Percentiles rank a stretch among this genome's conserved stretches.
Conservation (phyloP, 495 filamentous ascomycete species). For the Margaritispora aquatica region DNA sequence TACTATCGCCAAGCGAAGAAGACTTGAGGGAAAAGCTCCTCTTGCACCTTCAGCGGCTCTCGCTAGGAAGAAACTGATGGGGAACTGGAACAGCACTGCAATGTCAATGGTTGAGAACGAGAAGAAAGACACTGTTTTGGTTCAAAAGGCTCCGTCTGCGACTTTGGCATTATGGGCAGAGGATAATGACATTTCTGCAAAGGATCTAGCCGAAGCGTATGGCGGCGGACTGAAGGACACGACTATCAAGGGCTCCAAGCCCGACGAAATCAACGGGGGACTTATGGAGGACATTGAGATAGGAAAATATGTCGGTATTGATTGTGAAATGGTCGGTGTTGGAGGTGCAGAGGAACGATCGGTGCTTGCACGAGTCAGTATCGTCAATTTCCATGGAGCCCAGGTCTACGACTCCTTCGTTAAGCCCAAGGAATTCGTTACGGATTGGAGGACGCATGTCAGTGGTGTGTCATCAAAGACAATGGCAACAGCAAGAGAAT, state of each 20-base stretch:
- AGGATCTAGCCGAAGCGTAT: slow-evolving; percentile 57
- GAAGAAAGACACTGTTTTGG: not conserved
- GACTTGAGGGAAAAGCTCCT: slow-evolving; percentile 20
- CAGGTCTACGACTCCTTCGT: slow-evolving; percentile 92
- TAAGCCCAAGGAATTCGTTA: slow-evolving; percentile 64
- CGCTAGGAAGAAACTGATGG: slow-evolving; percentile 17
- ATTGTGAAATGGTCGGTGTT: slow-evolving; percentile 98
- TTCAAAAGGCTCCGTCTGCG: slow-evolving; percentile 15
- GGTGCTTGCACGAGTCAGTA: slow-evolving; percentile 72
- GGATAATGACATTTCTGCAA: slow-evolving; percentile 55
- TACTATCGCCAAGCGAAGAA: slow-evolving; percentile 19
- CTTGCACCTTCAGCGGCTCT: slow-evolving; percentile 4
- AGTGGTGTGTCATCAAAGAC: slow-evolving; percentile 69
- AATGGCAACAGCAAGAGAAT: slow-evolving; percentile 59
- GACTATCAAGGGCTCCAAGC: slow-evolving; percentile 16
- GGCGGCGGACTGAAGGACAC: slow-evolving; percentile 32
- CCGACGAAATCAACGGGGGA: slow-evolving; percentile 42
- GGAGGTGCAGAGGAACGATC: slow-evolving; percentile 63
- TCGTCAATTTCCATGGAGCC: slow-evolving; percentile 87
- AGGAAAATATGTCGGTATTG: slow-evolving; percentile 86
- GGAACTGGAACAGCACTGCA: slow-evolving; percentile 1
- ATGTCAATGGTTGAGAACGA: not conserved
- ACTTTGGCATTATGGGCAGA: slow-evolving; percentile 39
- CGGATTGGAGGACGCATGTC: slow-evolving; percentile 83
- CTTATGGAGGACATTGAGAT: slow-evolving; percentile 42